phyloP scores from a whole-genome alignment of 208 protist species.

The Crithidia bombi region DNA sequence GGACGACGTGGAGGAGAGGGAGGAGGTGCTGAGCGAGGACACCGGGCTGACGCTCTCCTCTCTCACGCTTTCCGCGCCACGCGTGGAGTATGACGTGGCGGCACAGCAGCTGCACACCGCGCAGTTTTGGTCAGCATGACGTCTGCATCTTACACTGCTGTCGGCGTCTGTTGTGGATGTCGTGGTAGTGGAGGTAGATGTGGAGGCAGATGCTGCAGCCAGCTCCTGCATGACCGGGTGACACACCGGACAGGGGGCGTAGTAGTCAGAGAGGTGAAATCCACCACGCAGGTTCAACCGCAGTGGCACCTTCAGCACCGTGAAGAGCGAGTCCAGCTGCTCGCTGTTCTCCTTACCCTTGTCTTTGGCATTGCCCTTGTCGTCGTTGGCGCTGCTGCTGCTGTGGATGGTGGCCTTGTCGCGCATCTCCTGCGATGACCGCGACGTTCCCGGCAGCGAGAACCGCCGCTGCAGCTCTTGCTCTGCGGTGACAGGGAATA shows the following conservation, averaged over 20 bases:
- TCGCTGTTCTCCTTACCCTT: background rate
- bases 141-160: background rate
- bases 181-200: background rate
- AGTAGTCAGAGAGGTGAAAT: conserved; percentile 43
- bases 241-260: conserved; percentile 33
- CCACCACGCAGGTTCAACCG: conserved; percentile 30
- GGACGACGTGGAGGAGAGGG: no score
- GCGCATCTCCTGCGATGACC: background rate
- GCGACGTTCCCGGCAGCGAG: background rate
- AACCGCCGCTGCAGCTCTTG: conserved; percentile 5
- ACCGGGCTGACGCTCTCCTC: background rate
- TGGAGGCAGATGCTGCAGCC: background rate
- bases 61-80: background rate
- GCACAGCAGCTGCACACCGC: conserved; percentile 12
- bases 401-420: background rate
- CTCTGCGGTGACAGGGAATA: conserved; percentile 18
- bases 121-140: background rate
- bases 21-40: background rate
- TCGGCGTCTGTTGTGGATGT: background rate
- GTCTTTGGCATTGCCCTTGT: background rate
- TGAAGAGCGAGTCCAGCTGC: conserved; percentile 21
- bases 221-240: conserved; percentile 31
- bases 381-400: conserved; percentile 6
- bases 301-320: conserved; percentile 26
- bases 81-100: background rate